Evolutionary conservation across 2,329 filamentous ascomycete genomes (phyloP), one percentile per base, ranked within the genome.

Genomic region (Helminthosporium solani): DNA sequence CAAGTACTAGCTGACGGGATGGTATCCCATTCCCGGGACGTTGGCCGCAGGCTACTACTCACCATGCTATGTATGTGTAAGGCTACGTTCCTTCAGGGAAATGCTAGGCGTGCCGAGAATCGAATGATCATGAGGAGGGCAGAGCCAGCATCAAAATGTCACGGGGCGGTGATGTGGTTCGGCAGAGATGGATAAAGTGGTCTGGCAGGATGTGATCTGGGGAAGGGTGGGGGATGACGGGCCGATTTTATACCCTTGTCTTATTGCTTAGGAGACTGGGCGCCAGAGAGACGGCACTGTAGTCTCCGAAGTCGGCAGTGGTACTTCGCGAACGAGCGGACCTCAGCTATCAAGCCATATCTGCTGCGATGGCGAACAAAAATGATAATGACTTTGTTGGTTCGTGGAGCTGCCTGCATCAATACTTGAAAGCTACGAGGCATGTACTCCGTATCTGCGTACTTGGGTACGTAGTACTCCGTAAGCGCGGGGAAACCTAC

Each of bases 1-100:
- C 55, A 56, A 49, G 30, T 30, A n/a, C 44, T 40, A 31, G 20
- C 36, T 33, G 31, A 44, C 45, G 53, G 44, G 48, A 52, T 49
- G 7, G 31, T 36, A 15, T 47, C 49, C 47, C 47, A 33, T 42
- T 53, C 51, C 43, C 47, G 25, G 46, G 42, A 19, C 20, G 6
- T 25, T 12, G 33, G 42, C 28, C 28, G 28, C 28, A n/a, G 3
- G 28, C 42, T 47, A 37, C 45, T 47, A 37, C 34, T 33, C 7
- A 47, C 38, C 52, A 55, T 55, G 20, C 27, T 31, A n/a, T n/a
- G n/a, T n/a, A n/a, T n/a, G n/a, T n/a, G 28, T 7, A 20, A 23
- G 23, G n/a, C 19, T n/a, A 12, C 15, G 16, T 31, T 31, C 28
- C 3, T 31, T 31, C 28, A 12, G 28, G 28, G 14, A 8, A 31